Evolutionary conservation across 148 eudicot genomes (phyloP), one percentile per base, ranked within the genome.

Genomic region (Vaccinium vitisidaea): DNA sequence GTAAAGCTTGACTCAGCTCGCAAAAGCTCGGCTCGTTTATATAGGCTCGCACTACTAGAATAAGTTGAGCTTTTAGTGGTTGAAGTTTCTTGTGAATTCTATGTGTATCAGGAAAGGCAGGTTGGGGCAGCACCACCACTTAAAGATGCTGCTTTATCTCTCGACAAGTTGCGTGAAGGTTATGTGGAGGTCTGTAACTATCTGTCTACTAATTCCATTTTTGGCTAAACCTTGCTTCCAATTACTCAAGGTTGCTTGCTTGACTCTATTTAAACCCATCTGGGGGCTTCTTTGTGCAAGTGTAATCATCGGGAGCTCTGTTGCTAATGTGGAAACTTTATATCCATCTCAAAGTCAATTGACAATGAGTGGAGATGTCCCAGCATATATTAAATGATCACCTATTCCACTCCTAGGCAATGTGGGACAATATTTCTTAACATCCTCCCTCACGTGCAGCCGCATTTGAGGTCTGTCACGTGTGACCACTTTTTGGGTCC

Each of bases 71-170:
- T 86, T 81, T 74, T 21, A 32, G 18, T 74, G 49, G 32, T 74
- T 21, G 53, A 75, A 56, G n/a, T 56, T 75, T 63, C 58, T 78
- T 80, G 36, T 79, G 52, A 30, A 55, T 43, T 87, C n/a, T 84
- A 21, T 54, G 36, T 77, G 77, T 55, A 50, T 80, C 89, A 96
- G 99, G 98, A 46, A 94, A 91, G 87, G 88, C 88, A 46, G 98
- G 99, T 77, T 94, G 98, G 98, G 99, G 96, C 96, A 56, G 98
- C 99, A 52, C 98, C 99, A 83, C 93, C 98, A 77, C 98, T 97
- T 63, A 97, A 97, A 90, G 99, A 95, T 85, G 98, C 98, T 87
- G 92, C 90, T 84, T 90, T 97, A 79, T 95, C 99, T 81, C 92
- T 91, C 27, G 98, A 97, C 89, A 95, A 95, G 90, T 84, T 97